These are phyloP conservation scores for Daldinia vernicosa DNA, from an alignment of 495 filamentous ascomycete species.

Conservation along the genomic window DNA sequence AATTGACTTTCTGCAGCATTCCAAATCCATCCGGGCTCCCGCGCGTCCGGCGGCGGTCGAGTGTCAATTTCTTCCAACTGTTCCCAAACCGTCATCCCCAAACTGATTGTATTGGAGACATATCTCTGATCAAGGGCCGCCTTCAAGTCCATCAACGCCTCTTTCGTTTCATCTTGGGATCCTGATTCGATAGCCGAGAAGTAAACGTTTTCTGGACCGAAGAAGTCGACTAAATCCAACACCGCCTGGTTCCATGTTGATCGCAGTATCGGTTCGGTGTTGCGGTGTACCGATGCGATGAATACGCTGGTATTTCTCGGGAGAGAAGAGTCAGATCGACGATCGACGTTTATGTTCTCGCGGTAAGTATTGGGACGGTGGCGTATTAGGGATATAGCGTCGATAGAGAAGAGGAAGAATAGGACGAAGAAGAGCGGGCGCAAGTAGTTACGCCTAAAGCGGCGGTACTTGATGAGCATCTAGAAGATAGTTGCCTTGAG, in stretches of 20 bases:
- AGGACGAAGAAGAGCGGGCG: conserved; percentile 44
- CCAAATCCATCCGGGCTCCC: conserved; percentile 62
- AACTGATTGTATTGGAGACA: conserved; percentile 62
- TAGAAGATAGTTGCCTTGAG: conserved; percentile 20
- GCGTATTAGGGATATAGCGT: conserved; percentile 40
- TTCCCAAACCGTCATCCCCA: conserved; percentile 66
- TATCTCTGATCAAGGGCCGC: conserved; percentile 58
- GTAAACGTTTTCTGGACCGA: conserved; percentile 71
- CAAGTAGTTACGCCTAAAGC: conserved; percentile 46
- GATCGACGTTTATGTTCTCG: conserved; percentile 27
- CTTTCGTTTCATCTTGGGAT: conserved; percentile 72
- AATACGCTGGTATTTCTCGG: conserved; percentile 55
- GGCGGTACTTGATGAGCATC: conserved; percentile 46
- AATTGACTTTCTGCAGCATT: conserved; percentile 59
- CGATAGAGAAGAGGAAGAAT: conserved; percentile 46
- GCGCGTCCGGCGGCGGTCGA: conserved; percentile 54
- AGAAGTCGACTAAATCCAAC: conserved; percentile 57
- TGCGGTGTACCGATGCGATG: conserved; percentile 74
- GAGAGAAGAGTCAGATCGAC: conserved; percentile 20
- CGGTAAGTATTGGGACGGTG: conserved; percentile 44
- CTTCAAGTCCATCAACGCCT: conserved; percentile 66
- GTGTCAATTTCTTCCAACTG: conserved; percentile 59
- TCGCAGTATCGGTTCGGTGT: conserved; percentile 66
- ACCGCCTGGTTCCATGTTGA: conserved; percentile 69
- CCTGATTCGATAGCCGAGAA: conserved; percentile 75